Evolutionary conservation across 495 filamentous ascomycete species (phyloP).

Genomic region (Parachaetomium inaequale): DNA sequence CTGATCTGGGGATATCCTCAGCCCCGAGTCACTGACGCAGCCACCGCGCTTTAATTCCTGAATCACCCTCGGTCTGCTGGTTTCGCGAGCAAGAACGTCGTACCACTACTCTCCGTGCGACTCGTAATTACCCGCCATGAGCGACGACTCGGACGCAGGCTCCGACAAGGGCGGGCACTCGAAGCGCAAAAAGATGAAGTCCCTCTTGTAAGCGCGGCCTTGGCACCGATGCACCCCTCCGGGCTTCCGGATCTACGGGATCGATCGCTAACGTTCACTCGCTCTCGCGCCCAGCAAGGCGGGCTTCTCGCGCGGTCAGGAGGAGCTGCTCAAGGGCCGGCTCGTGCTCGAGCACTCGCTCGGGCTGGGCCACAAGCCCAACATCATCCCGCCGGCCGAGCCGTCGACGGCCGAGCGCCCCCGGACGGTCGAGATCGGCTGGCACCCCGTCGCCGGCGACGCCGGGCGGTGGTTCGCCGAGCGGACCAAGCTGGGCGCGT

Average conservation of each 20-base stretch:
- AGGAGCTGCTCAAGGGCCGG: conserved; percentile 38
- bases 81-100: not conserved
- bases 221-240: not conserved
- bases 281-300: conserved; percentile 24
- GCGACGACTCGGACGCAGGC: conserved; percentile 9
- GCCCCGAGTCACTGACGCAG: not conserved
- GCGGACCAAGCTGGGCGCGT: conserved; percentile 40
- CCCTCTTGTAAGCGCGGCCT: conserved; percentile 21
- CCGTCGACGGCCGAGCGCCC: conserved; percentile 28
- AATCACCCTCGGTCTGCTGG: not conserved
- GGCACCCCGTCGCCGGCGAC: conserved; percentile 47
- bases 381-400: conserved; percentile 36
- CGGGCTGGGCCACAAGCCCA: conserved; percentile 42
- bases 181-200: conserved; percentile 22
- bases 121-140: not conserved
- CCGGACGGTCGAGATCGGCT: conserved; percentile 42
- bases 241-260: no score
- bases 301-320: conserved; percentile 26
- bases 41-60: not conserved
- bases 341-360: conserved; percentile 37
- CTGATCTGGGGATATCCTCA: conserved; percentile 4
- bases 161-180: conserved; percentile 5
- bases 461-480: conserved; percentile 44
- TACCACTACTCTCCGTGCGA: not conserved
- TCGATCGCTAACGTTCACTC: no score